phyloP scores from a whole-genome alignment of 164 flowering plant genomes.

The Annona squamosa region DNA sequence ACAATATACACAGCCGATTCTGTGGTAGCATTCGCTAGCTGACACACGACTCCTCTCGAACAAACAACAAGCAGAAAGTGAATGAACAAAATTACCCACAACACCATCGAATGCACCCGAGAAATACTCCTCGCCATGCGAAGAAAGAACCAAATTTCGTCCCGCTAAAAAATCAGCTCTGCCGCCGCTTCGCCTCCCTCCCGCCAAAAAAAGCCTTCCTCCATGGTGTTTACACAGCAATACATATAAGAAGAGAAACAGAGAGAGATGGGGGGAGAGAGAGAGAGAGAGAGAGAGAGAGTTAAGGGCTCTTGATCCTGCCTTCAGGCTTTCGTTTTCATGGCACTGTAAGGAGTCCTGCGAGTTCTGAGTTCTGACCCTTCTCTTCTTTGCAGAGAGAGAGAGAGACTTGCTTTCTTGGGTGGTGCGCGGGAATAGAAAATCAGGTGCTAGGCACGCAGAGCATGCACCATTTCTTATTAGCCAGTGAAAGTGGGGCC shows the following conservation, averaged over 20 bases:
- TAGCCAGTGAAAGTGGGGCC: background rate
- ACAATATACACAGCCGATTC: constrained; percentile 62
- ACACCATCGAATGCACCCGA: constrained; percentile 28
- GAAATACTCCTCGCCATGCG: constrained; percentile 27
- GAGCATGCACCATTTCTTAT: background rate
- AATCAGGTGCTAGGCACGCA: background rate
- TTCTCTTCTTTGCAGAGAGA: background rate
- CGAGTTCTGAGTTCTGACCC: background rate
- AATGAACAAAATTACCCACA: constrained; percentile 15
- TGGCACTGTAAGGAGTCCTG: background rate
- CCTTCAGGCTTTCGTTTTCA: too few species aligned
- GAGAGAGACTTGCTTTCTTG: constrained; percentile 3
- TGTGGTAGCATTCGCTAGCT: constrained; percentile 20
- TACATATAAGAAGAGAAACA: background rate
- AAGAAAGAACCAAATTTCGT: background rate
- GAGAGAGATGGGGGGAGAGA: background rate
- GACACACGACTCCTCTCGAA: constrained; percentile 26
- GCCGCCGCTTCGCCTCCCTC: background rate
- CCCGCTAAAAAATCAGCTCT: background rate
- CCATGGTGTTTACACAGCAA: background rate
- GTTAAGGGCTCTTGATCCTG: background rate
- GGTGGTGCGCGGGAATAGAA: constrained; percentile 6
- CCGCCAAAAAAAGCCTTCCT: background rate
- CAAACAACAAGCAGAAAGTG: constrained; percentile 4
- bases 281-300: background rate